Percentiles rank a stretch among this genome's conserved stretches.
Conservation (phyloP, 768 basidiomycete genomes). For the Porphyrellus cyaneotinctus region DNA sequence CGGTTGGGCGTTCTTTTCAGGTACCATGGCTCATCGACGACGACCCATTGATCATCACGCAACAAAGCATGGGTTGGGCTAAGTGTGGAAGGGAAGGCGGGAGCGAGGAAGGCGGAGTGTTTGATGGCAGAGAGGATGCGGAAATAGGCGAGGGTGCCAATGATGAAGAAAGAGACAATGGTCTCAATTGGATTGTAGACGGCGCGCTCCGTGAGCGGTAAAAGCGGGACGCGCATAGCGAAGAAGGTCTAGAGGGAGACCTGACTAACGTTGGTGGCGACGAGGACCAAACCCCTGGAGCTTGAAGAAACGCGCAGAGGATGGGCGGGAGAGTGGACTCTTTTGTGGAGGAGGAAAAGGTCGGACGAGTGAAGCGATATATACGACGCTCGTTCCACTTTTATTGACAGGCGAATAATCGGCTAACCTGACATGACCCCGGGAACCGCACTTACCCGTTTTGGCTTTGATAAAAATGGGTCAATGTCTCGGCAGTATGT, state of each 20-base stretch:
- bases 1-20: constrained; percentile 31
- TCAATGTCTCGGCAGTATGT: no score
- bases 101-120: constrained; percentile 75
- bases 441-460: constrained; percentile 16
- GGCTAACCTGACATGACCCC: constrained; percentile 23
- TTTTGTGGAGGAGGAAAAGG: neutral
- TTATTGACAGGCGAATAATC: constrained; percentile 22
- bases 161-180: constrained; percentile 83
- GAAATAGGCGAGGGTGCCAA: constrained; percentile 93
- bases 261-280: neutral
- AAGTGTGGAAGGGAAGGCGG: constrained; percentile 44
- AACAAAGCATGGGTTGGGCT: constrained; percentile 55
- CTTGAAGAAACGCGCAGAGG: neutral
- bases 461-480: neutral
- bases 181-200: constrained; percentile 82
- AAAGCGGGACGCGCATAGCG: constrained; percentile 55
- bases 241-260: neutral
- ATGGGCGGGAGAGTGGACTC: neutral
- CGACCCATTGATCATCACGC: constrained; percentile 57
- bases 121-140: constrained; percentile 89
- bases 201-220: constrained; percentile 67
- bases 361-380: neutral
- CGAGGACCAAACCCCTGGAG: neutral
- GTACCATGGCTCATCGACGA: constrained; percentile 54
- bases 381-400: constrained; percentile 27